Percentiles rank a stretch among this genome's conserved stretches.
These are phyloP conservation scores for Tolypocladium ophioglossoides DNA, from an alignment of 2,329 filamentous ascomycete genomes.

Conservation along the genomic window DNA sequence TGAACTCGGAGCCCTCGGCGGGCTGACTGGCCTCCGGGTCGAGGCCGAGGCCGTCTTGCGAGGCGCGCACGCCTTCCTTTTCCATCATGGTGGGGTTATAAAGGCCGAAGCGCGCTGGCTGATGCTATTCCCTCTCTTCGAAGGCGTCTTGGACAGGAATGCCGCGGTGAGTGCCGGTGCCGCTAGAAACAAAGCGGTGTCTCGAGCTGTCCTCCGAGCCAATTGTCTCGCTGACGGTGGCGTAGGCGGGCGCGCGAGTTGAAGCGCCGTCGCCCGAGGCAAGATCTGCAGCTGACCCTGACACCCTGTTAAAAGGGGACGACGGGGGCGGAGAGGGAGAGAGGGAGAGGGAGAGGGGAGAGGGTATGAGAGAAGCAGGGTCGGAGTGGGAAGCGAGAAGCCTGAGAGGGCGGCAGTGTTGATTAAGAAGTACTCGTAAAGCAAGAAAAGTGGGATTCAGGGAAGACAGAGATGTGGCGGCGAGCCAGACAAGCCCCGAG, in stretches of 20 bases:
- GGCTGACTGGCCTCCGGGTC: constrained; percentile 14
- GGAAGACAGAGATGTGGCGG: too few relatives aligned
- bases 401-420: neutral
- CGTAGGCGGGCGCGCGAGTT: neutral
- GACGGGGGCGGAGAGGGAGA: neutral
- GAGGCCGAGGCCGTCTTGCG: constrained; percentile 12
- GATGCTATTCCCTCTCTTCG: neutral
- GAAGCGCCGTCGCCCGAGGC: neutral
- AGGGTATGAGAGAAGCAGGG: neutral
- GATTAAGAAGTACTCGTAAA: neutral
- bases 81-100: constrained; percentile 6
- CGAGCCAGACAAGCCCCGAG: too few relatives aligned
- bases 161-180: neutral
- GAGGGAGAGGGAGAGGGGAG: neutral
- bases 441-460: neutral
- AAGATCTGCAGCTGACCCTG: neutral
- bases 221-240: neutral
- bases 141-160: neutral
- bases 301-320: neutral
- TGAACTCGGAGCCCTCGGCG: constrained; percentile 18
- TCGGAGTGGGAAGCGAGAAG: neutral
- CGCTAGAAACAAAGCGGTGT: neutral
- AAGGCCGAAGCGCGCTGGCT: neutral
- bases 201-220: neutral
- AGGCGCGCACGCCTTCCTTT: constrained; percentile 7